Base-by-base conservation (phyloP, 2,329 filamentous ascomycete genomes). In the Fusarium staphyleae region DNA sequence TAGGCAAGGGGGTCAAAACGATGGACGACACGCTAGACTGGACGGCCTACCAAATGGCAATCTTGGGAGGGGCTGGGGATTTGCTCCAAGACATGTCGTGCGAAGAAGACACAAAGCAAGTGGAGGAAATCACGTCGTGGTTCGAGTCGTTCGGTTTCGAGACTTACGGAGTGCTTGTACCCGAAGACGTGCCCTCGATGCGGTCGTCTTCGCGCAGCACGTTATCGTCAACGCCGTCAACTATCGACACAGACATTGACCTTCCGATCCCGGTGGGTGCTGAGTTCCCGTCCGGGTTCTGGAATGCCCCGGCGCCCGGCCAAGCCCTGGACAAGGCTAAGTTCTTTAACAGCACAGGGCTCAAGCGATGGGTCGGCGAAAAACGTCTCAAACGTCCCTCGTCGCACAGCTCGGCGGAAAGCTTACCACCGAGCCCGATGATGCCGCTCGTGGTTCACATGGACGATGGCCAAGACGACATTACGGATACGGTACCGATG, bases 31-130 rank as follows among this genome's bases (percentile, higher is more conserved):
- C 75, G 8, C 69, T 87, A 3, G 84, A 87, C 73, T 87, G 84
- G 84, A 84, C 81, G 5, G 83, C 84, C 3, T 87, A 86, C 66
- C 84, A 87, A 69, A 85, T 86, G 78, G 84, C 85, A 13, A 85
- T 87, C 42, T 72, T 82, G 0, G 83, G 84, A 34, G 82, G 81
- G 5, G 80, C 81, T 2, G 81, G 80, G 24, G 81, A 83, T 58
- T 74, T 81, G 36, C 74, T 77, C 44, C 71, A 72, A 14, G 81
- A 80, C 60, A 57, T 47, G 55, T 66, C 47, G 74, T 80, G 15
- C 34, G 75, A 75, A 5, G 80, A 81, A 48, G 80, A 83, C 49
- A 66, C 71, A 4, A 77, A 78, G 30, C 65, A 73, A 43, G 67
- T 66, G 4, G 70, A 74, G 18, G 80, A 83, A 7, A 66, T 85